Evolutionary conservation across 2,329 filamentous ascomycete genomes (phyloP), one percentile per base, ranked within the genome.

Genomic region (Fusarium napiforme): DNA sequence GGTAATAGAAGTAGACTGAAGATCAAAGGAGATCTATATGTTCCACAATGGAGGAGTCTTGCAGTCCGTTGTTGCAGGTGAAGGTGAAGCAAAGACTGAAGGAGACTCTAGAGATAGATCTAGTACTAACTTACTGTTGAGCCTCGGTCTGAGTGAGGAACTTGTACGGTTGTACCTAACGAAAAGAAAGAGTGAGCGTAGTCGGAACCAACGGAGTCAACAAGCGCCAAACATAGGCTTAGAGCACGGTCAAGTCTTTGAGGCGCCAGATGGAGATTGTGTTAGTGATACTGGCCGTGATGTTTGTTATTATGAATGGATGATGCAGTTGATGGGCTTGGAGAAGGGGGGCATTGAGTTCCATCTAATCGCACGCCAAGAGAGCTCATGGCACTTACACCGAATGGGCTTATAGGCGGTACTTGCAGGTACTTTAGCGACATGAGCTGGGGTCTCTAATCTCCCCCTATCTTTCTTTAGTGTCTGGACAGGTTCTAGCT

Each of bases 331-430:
- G 56, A 74, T 53, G 69, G 37, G 43, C 64, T 58, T 55, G 67
- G 55, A 69, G 64, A 52, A 60, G 64, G 67, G 52, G 59, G 60
- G 28, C 52, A 60, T 53, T 65, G 52, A 53, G 69, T 64, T 61
- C 59, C 60, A 23, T 55, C 49, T 43, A 30, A 50, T 72, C 47
- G 64, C 55, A 37, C 53, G 71, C 71, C 62, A 74, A 73, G 71
- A 74, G 67, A 61, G 37, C 64, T 46, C 52, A 39, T 42, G 42
- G 57, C 67, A 74, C 75, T 76, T 73, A 76, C 68, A 72, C 71
- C 46, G 46, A 64, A 69, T 64, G 37, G 66, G 58, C 37, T 42
- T 37, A 47, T 39, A 26, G 16, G 15, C 7, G 15, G 39, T 69
- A 69, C 67, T 57, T 64, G 14, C 7, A n/a, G 23, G 12, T 65